Percentiles rank a stretch among this genome's conserved stretches.
Conservation (phyloP, 2,329 filamentous ascomycete species). For the Trichophyton verrucosum region DNA sequence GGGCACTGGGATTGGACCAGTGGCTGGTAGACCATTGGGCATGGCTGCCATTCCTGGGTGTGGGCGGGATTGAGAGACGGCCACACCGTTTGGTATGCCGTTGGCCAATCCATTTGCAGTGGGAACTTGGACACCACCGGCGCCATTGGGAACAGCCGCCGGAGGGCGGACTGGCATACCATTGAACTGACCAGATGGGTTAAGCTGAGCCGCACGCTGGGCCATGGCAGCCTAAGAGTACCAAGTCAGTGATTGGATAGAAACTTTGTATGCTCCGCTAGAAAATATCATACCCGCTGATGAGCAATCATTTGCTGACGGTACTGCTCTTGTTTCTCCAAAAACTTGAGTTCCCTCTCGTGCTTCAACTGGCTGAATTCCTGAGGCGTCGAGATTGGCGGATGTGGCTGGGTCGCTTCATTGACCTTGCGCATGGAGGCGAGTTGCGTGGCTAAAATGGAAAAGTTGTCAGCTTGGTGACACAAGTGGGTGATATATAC, state of each 20-base stretch:
- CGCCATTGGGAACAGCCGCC: not conserved
- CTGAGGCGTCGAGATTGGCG: conserved; percentile 59
- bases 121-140: not conserved
- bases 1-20: conserved; percentile 38
- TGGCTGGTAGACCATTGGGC: conserved; percentile 30
- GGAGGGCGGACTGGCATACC: not conserved
- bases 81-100: conserved; percentile 20
- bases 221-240: conserved; percentile 28
- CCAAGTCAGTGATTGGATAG: not conserved
- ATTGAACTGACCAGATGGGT: conserved; percentile 2
- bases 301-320: conserved; percentile 51
- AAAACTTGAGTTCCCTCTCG: conserved; percentile 63
- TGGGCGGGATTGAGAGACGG: conserved; percentile 27
- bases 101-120: conserved; percentile 11
- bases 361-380: conserved; percentile 84
- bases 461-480: conserved; percentile 11
- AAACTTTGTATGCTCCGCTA: not conserved
- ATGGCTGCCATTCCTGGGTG: conserved; percentile 31
- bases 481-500: not conserved
- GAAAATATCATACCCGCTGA: conserved; percentile 33
- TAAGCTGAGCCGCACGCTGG: conserved; percentile 31
- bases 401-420: conserved; percentile 50
- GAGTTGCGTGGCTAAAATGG: conserved; percentile 45
- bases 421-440: conserved; percentile 73
- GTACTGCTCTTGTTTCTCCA: conserved; percentile 46